Evolutionary conservation across 116 monocot genomes (phyloP).

Genomic region (Posidonia oceanica): DNA sequence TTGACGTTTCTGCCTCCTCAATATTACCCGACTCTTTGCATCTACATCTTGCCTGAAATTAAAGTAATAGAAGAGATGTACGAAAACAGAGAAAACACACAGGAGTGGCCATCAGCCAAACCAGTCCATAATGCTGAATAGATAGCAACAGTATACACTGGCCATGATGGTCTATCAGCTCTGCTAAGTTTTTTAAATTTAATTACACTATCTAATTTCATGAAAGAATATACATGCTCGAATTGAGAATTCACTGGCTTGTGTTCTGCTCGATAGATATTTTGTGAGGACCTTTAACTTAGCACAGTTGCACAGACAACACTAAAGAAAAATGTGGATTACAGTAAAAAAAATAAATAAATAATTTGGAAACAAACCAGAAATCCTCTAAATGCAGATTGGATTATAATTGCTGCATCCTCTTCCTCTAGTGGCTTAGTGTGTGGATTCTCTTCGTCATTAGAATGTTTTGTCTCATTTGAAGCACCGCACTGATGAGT

Average conservation of each 20-base stretch:
- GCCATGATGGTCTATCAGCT: neutral
- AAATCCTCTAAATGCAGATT: conserved; percentile 71
- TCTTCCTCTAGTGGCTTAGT: conserved; percentile 17
- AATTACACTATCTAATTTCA: neutral
- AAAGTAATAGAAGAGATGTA: neutral
- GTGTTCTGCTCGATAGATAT: too few relatives aligned
- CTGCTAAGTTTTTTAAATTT: neutral
- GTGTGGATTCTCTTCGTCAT: conserved; percentile 8
- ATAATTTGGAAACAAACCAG: conserved; percentile 28
- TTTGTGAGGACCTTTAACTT: too few relatives aligned
- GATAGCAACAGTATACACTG: neutral
- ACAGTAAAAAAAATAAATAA: neutral
- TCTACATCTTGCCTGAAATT: conserved; percentile 35
- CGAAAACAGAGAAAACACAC: neutral
- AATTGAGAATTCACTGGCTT: too few relatives aligned
- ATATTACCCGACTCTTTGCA: conserved; percentile 6
- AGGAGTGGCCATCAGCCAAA: neutral
- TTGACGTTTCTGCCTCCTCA: conserved; percentile 16
- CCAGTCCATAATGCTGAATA: neutral
- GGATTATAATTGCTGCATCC: conserved; percentile 57
- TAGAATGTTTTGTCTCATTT: conserved; percentile 4
- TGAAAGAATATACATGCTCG: neutral
- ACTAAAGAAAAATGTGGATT: neutral
- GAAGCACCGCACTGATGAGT: neutral
- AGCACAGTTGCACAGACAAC: neutral